Evolutionary conservation across 176 grass and related monocot species (phyloP).

Genomic region (Cenchrus americanus): DNA sequence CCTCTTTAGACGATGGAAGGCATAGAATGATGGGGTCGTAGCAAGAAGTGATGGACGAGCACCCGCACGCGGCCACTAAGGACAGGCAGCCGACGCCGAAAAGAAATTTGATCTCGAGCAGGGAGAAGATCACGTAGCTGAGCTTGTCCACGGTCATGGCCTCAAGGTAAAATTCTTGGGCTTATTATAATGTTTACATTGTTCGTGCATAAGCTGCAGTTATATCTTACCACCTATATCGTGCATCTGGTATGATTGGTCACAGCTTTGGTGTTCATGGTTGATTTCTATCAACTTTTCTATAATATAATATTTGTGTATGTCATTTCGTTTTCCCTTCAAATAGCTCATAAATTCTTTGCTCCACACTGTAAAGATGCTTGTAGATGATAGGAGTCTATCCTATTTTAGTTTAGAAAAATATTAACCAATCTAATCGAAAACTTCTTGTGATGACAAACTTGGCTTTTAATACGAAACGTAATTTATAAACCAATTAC

Average conservation of each 20-base stretch:
- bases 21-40: no score
- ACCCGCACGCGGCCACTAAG: slow-evolving; percentile 50
- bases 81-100: slow-evolving; percentile 42
- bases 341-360: no score
- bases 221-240: no score
- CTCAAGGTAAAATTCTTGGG: slow-evolving; percentile 50
- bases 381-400: neutral
- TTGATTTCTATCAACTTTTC: neutral
- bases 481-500: neutral
- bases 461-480: neutral
- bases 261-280: neutral
- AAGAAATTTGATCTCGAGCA: slow-evolving; percentile 45
- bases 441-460: slow-evolving; percentile 14
- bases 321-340: no score
- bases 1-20: no score
- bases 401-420: slow-evolving; percentile 12
- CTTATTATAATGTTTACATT: slow-evolving; percentile 83
- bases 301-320: neutral
- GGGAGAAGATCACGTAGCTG: slow-evolving; percentile 58
- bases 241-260: no score
- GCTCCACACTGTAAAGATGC: neutral
- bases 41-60: slow-evolving; percentile 31
- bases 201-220: slow-evolving; percentile 63
- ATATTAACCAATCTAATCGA: neutral
- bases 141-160: slow-evolving; percentile 53